A percentile compares a stretch with the other conserved stretches of the same genome.
Evolutionary conservation across 768 basidiomycete genomes (phyloP).

Genomic region (Suillus brevipes): DNA sequence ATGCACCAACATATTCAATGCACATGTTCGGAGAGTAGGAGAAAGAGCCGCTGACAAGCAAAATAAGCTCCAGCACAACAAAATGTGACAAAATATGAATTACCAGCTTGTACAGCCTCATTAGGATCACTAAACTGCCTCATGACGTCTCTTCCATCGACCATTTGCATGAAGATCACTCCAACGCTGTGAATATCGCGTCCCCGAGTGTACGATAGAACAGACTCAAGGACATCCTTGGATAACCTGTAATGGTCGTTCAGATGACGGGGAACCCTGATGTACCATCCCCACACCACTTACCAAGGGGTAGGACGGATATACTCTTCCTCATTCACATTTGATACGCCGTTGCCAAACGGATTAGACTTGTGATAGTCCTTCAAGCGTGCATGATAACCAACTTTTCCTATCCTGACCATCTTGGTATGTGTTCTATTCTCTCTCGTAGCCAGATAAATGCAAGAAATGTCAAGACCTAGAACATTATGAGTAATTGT

Average conservation of each 20-base stretch:
- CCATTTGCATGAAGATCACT: slow-evolving; percentile 80
- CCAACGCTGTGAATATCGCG: slow-evolving; percentile 85
- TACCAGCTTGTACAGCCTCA: slow-evolving; percentile 59
- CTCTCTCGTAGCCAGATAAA: slow-evolving; percentile 59
- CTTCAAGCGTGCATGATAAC: slow-evolving; percentile 68
- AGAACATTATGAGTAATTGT: slow-evolving; percentile 7
- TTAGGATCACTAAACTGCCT: slow-evolving; percentile 53
- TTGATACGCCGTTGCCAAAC: slow-evolving; percentile 43
- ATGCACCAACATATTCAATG: slow-evolving; percentile 58
- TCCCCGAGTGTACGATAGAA: slow-evolving; percentile 70
- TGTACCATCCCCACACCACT: not conserved
- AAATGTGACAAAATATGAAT: slow-evolving; percentile 18
- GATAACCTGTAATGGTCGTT: slow-evolving; percentile 52
- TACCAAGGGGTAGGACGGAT: slow-evolving; percentile 33
- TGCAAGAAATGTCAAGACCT: slow-evolving; percentile 61
- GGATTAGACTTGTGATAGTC: slow-evolving; percentile 87
- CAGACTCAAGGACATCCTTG: slow-evolving; percentile 76
- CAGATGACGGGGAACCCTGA: not conserved
- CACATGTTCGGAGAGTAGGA: slow-evolving; percentile 49
- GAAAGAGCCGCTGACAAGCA: slow-evolving; percentile 50
- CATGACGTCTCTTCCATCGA: slow-evolving; percentile 73
- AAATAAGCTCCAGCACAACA: not conserved
- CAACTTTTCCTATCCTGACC: slow-evolving; percentile 73
- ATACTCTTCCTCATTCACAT: slow-evolving; percentile 22
- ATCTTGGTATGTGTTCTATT: slow-evolving; percentile 55